A percentile compares a stretch with the other conserved stretches of the same genome.
phyloP scores from a whole-genome alignment of 1,139 yeast species.

The Spathaspora sp. region DNA sequence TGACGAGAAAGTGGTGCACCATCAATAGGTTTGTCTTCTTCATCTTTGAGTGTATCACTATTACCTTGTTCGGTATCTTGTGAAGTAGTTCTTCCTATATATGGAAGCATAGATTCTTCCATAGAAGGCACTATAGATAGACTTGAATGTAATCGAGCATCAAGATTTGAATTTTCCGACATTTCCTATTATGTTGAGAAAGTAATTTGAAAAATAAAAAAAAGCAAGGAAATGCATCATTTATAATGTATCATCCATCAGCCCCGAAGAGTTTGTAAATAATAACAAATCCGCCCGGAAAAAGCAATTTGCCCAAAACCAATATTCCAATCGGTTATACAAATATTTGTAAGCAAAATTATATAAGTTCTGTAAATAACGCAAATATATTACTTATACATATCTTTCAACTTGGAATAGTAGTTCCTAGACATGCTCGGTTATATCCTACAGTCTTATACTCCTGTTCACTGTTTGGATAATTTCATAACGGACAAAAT shows the following conservation, averaged over 20 bases:
- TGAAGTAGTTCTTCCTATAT: slow-evolving; percentile 1
- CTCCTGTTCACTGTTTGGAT: too few species aligned
- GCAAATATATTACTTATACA: too few species aligned
- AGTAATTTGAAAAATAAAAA: not conserved
- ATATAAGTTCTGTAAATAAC: not conserved
- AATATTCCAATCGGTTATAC: not conserved
- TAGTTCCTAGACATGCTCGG: too few species aligned
- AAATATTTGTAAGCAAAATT: not conserved
- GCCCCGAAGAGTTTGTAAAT: not conserved
- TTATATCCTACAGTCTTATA: too few species aligned
- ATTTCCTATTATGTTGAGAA: not conserved
- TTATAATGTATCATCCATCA: not conserved
- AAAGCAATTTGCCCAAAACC: not conserved
- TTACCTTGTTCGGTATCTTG: not conserved
- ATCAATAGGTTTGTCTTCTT: not conserved
- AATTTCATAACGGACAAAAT: not conserved
- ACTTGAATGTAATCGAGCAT: not conserved
- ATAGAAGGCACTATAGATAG: not conserved
- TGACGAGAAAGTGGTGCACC: slow-evolving; percentile 13
- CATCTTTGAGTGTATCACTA: not conserved
- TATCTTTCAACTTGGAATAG: not conserved
- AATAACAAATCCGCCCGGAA: not conserved
- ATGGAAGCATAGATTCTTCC: slow-evolving; percentile 1
- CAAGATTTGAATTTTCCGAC: not conserved
- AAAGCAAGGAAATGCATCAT: not conserved